Base-by-base conservation (phyloP, 495 filamentous ascomycete species). In the Pseudomonodictys pantanalensis region DNA sequence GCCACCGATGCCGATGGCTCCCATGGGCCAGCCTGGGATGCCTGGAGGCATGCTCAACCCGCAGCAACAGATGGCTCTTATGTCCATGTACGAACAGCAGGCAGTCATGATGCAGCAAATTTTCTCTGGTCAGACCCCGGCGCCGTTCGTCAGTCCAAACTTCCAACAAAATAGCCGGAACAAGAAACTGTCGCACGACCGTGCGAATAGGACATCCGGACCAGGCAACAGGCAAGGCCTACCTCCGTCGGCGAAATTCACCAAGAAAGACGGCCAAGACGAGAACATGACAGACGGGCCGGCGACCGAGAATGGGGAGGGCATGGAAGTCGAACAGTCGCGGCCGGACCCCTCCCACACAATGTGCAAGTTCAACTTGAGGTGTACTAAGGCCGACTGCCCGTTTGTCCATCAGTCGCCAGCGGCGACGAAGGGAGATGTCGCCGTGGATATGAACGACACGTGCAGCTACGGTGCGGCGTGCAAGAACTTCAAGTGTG, bases 401-500 rank as follows among this genome's bases (percentile, higher is more conserved):
- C 85, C 83, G 42, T 97, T 89, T 70, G 93, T 89, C 24, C 93
- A 99, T 67, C 93, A 96, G 71, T 96, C 92, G 12, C 89, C 93
- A 24, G 92, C 88, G 20, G 91, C 92, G 33, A 88, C 89, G 15
- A 86, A 86, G n/a, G 89, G 87, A 22, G 79, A 78, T n/a, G 79
- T 84, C 2, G n/a, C n/a, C n/a, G 75, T 97, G 48, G 95, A 97
- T 71, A 75, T 91, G 52, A 78, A 78, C 32, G 92, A 97, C 68
- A 75, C 78, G 28, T 99, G 93, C 76, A 77, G 85, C 33, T 97
- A 85, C 69, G 93, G 91, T 12, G 90, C 83, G 3, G 89, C 90
- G 18, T 99, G 93, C 82, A 93, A 91, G 72, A 99, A 96, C 76
- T 78, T 81, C 35, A 99, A 99, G 73, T 99, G 93, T 67, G 87